phyloP scores from a whole-genome alignment of 1,284 basidiomycete species.

The Trametes versicolor region DNA sequence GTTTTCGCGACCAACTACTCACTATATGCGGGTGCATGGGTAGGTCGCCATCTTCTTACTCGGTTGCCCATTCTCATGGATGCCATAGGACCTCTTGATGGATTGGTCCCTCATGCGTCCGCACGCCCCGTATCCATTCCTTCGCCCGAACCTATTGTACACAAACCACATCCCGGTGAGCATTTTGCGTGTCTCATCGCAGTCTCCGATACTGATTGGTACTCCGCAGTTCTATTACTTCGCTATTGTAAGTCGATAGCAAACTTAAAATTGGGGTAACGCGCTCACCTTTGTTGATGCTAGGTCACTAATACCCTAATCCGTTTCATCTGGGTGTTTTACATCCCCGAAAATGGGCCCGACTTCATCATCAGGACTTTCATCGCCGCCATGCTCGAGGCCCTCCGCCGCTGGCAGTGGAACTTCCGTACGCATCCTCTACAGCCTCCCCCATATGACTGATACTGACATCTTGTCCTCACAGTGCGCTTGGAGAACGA shows the following conservation, averaged over 20 bases:
- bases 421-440: slow-evolving; percentile 76
- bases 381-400: slow-evolving; percentile 78
- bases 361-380: slow-evolving; percentile 70
- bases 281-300: not conserved
- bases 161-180: slow-evolving; percentile 65
- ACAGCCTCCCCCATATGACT: slow-evolving; percentile 1
- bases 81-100: slow-evolving; percentile 73
- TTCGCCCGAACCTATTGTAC: slow-evolving; percentile 84
- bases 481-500: slow-evolving; percentile 87
- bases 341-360: slow-evolving; percentile 67
- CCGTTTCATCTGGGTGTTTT: slow-evolving; percentile 86
- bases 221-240: slow-evolving; percentile 72
- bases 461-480: not conserved
- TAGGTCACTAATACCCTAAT: slow-evolving; percentile 79
- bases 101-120: slow-evolving; percentile 85
- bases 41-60: slow-evolving; percentile 45
- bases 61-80: not conserved
- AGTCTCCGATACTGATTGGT: slow-evolving; percentile 1
- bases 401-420: slow-evolving; percentile 89
- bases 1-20: slow-evolving; percentile 73
- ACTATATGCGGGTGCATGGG: slow-evolving; percentile 83
- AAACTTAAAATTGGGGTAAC: not conserved
- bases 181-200: slow-evolving; percentile 19
- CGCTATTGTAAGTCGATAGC: slow-evolving; percentile 64
- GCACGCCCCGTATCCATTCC: slow-evolving; percentile 65